Evolutionary conservation across 257 asterid species (phyloP), one percentile per base, ranked within the genome.

Genomic region (Nemophila menziesii): DNA sequence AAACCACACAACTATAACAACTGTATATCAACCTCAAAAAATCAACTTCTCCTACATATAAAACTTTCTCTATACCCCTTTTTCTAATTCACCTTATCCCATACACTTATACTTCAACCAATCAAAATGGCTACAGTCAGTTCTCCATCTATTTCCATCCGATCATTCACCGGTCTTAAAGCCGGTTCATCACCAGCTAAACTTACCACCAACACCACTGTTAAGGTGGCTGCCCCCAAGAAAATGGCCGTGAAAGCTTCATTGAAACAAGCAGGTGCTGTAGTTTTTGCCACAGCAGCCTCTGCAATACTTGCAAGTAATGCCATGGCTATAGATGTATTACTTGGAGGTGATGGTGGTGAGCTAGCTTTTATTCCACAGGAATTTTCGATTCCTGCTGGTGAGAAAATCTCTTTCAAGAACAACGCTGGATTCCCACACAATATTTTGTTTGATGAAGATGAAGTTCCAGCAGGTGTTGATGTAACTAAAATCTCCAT

Each of bases 351-450:
- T 3, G 78, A 60, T 11, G 81, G 57, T 36, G 97, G 97, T 0
- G 21, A 38, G 1, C 60, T 87, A 8, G 83, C 58, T 7, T 87
- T 87, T 63, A 29, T 70, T 63, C 97, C 93, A 0, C 65, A 56
- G 1, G 33, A 5, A 24, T 73, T 82, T 59, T 55, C 70, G 1
- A 60, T 87, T 18, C 60, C 89, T 5, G 2, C 97, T 0, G 94
- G 97, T 0, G 94, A 87, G 86, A 73, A 70, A 20, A 79, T 87
- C 45, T 68, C 54, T 8, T 82, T 87, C 78, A 66, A 55, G 70
- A 87, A 87, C 94, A 77, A 77, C 22, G 86, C 78, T 0, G 94
- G 86, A 0, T 79, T 73, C 79, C 97, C 97, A 0, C 97, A 87
- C 82, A 87, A 87, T 43, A 66, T 87, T 15, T 69, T 82, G 11